Evolutionary conservation across 352 stramenopile species (phyloP), one percentile per base, ranked within the genome.

Genomic region (Pythium pectinolyticum): DNA sequence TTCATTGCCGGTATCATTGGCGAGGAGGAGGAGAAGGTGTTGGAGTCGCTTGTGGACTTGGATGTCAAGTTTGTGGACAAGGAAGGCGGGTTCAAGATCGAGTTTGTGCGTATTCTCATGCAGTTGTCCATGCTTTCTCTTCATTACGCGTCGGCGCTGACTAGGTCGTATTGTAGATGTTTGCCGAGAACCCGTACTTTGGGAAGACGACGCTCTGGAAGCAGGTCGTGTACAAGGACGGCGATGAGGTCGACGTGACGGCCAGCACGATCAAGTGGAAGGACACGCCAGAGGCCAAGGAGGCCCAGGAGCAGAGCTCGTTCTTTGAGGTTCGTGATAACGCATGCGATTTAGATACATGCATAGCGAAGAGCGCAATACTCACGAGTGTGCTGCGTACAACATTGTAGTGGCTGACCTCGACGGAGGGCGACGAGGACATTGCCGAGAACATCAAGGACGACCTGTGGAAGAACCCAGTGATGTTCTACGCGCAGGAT

Each of bases 381-480:
- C 31, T 73, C n/a, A 30, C 56, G 31, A 24, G n/a, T n/a, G n/a
- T n/a, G n/a, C 15, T 50, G 9, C 22, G 28, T 49, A 12, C 61
- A 39, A 12, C 5, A 22, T 39, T 70, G 22, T 39, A 91, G 77
- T 88, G 78, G 80, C 77, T 91, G 50, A 54, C 64, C n/a, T 69
- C 74, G 37, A 79, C 73, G 15, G 78, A 89, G 2, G 77, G 67
- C 6, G 74, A 84, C 24, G 71, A 88, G 54, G 79, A 88, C 46
- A 50, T 88, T 12, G 78, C 82, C 10, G 80, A 93, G 69, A 75
- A 86, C 48, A 89, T 93, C 53, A 90, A 91, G 75, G 82, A 93
- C 57, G 84, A 93, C 32, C 37, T 90, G 6, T 93, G 77, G 82
- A 91, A 89, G 74, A 79, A 76, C 59, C 80, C 84, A 15, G 74